phyloP scores from a whole-genome alignment of 2,329 filamentous ascomycete genomes.

The Fusarium sp. region DNA sequence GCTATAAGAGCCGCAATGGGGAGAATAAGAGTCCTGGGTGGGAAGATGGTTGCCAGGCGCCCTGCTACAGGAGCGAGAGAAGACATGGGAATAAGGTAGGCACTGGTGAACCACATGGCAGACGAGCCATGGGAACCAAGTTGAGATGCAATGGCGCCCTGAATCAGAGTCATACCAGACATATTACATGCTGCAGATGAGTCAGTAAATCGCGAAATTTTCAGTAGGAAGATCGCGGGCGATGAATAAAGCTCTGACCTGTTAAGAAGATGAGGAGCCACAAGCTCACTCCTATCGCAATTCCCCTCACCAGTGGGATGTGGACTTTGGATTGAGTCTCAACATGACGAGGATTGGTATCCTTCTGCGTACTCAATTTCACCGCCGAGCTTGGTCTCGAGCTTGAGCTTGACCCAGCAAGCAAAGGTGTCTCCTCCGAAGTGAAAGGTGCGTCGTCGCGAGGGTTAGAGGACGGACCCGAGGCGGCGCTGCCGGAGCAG shows the following conservation, averaged over 20 bases:
- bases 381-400: constrained; percentile 13
- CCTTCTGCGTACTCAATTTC: not conserved
- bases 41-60: constrained; percentile 79
- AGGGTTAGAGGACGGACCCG: constrained; percentile 6
- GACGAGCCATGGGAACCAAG: constrained; percentile 77
- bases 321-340: constrained; percentile 25
- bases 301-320: constrained; percentile 48
- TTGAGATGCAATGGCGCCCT: constrained; percentile 79
- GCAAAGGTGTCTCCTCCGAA: constrained; percentile 40
- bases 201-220: not conserved
- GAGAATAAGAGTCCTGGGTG: constrained; percentile 72
- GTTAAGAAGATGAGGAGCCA: constrained; percentile 46
- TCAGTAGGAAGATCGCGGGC: not conserved
- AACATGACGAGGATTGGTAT: not conserved
- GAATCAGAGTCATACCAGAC: constrained; percentile 83
- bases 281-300: constrained; percentile 55
- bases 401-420: constrained; percentile 13
- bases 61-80: constrained; percentile 75
- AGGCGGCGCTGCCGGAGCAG: constrained; percentile 14
- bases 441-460: not conserved
- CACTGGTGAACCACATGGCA: constrained; percentile 83
- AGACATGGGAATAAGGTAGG: constrained; percentile 74
- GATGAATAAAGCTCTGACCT: constrained; percentile 24
- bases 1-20: constrained; percentile 67
- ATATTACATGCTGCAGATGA: constrained; percentile 70